Base-by-base conservation (phyloP, 352 stramenopile species). In the Aphanomyces astaci region DNA sequence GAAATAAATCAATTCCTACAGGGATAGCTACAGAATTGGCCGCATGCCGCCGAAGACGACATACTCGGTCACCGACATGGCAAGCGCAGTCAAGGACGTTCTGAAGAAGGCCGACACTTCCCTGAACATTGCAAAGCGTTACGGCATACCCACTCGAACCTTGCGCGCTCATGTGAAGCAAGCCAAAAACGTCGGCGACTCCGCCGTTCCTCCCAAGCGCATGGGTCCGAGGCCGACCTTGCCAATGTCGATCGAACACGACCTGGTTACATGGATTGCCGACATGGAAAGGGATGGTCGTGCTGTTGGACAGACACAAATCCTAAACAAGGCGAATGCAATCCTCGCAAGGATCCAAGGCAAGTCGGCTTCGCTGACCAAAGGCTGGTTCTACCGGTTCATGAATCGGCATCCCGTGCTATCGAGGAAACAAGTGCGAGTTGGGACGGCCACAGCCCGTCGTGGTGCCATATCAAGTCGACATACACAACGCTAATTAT, bases 11-110 rank as follows among this genome's bases (percentile, higher is more conserved):
- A n/a, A n/a, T n/a, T n/a, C n/a, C n/a, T n/a, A n/a, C n/a, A n/a
- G n/a, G n/a, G n/a, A n/a, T n/a, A n/a, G n/a, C n/a, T n/a, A n/a
- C n/a, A n/a, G n/a, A n/a, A n/a, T n/a, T n/a, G n/a, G n/a, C n/a
- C n/a, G n/a, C n/a, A 59, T 59, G 51, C 4, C 51, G 25, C 51
- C 25, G 28, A 59, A 25, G n/a, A 59, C 51, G 33, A n/a, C 51
- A 3, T 59, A 59, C 30, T 40, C 51, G 10, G 25, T 5, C 33
- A 25, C 30, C 4, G 51, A 30, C 51, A 31, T 59, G 51, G 51
- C 13, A 5, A 59, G 28, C n/a, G 51, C 51, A 22, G 51, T 59
- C 3, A 59, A 4, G 9, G 51, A 59, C 19, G 30, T 59, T 4
- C 17, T 59, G 15, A n/a, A 25, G 7, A 59, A 39, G 4, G 33